Percentiles rank a stretch among this genome's conserved stretches.
phyloP scores from a whole-genome alignment of 2,329 filamentous ascomycete genomes.

The Didymella glomerata region DNA sequence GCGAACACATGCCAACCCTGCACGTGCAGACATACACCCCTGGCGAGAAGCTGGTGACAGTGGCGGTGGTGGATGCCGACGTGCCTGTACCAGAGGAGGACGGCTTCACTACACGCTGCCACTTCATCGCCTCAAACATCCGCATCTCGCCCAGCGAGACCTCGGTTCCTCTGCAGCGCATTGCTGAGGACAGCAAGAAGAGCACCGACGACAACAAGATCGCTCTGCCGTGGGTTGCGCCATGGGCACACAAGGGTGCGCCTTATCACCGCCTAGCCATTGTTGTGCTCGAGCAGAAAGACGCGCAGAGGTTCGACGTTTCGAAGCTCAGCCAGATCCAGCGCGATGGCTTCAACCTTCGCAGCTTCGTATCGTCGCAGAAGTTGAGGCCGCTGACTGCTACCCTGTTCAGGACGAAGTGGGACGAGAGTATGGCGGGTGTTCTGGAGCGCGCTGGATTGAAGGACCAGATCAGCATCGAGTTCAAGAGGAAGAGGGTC shows the following conservation, averaged over 20 bases:
- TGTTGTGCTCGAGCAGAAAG: conserved; percentile 81
- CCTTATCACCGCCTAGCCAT: conserved; percentile 90
- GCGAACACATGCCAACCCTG: conserved; percentile 76
- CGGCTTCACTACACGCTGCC: conserved; percentile 80
- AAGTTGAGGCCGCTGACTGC: conserved; percentile 78
- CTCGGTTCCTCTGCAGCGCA: conserved; percentile 42
- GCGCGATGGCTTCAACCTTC: conserved; percentile 76
- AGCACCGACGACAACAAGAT: conserved; percentile 65
- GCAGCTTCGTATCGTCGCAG: conserved; percentile 76
- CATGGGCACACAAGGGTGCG: conserved; percentile 86
- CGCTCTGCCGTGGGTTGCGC: conserved; percentile 81
- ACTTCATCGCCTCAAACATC: conserved; percentile 83
- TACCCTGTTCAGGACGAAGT: conserved; percentile 85
- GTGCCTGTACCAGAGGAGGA: conserved; percentile 82
- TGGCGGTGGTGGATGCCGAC: conserved; percentile 89
- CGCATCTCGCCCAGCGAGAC: conserved; percentile 65
- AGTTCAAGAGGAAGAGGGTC: conserved; percentile 83
- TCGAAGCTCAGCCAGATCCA: conserved; percentile 77
- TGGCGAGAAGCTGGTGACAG: conserved; percentile 81
- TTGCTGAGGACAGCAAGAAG: conserved; percentile 51
- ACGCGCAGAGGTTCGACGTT: conserved; percentile 53
- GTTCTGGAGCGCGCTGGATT: conserved; percentile 85
- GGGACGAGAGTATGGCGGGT: conserved; percentile 86
- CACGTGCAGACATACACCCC: conserved; percentile 85
- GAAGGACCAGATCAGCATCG: conserved; percentile 75